Percentiles rank a stretch among this genome's conserved stretches.
Evolutionary conservation across 2,329 filamentous ascomycete genomes (phyloP).

Genomic region (Zopfia rhizophila): DNA sequence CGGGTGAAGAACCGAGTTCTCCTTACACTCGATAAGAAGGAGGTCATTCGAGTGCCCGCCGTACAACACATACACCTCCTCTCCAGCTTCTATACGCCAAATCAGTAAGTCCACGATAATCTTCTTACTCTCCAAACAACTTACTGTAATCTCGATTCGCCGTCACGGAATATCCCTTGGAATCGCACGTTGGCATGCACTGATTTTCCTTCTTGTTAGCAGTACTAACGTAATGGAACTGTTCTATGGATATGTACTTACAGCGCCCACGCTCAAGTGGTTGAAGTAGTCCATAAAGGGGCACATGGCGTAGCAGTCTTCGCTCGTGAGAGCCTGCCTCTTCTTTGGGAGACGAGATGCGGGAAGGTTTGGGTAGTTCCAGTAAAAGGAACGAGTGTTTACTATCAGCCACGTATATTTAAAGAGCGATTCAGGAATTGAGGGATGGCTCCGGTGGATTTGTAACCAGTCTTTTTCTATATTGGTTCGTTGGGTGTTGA

Average conservation of each 20-base stretch:
- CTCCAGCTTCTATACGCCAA: constrained; percentile 54
- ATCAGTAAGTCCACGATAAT: constrained; percentile 1
- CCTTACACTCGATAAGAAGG: constrained; percentile 71
- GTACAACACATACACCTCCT: constrained; percentile 77
- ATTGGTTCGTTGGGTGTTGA: constrained; percentile 66
- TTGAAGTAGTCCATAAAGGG: constrained; percentile 81
- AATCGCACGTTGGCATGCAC: constrained; percentile 64
- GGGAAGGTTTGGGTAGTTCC: constrained; percentile 55
- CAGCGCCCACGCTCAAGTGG: constrained; percentile 56
- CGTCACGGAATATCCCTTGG: constrained; percentile 65
- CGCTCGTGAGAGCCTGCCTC: constrained; percentile 52
- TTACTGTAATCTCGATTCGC: constrained; percentile 62
- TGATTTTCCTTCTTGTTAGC: constrained; percentile 35
- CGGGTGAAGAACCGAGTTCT: background rate
- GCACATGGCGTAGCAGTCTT: constrained; percentile 74
- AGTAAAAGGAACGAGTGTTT: constrained; percentile 70
- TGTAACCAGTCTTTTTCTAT: constrained; percentile 62
- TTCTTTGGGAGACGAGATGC: constrained; percentile 55
- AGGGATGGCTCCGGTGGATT: constrained; percentile 57
- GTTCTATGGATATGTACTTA: constrained; percentile 20
- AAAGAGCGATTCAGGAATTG: constrained; percentile 56
- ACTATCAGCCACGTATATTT: constrained; percentile 70
- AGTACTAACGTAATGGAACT: background rate
- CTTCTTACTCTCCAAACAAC: too few relatives aligned
- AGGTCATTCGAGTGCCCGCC: constrained; percentile 78